Evolutionary conservation across 768 basidiomycete genomes (phyloP).

Genomic region (Tricholoma terreum): DNA sequence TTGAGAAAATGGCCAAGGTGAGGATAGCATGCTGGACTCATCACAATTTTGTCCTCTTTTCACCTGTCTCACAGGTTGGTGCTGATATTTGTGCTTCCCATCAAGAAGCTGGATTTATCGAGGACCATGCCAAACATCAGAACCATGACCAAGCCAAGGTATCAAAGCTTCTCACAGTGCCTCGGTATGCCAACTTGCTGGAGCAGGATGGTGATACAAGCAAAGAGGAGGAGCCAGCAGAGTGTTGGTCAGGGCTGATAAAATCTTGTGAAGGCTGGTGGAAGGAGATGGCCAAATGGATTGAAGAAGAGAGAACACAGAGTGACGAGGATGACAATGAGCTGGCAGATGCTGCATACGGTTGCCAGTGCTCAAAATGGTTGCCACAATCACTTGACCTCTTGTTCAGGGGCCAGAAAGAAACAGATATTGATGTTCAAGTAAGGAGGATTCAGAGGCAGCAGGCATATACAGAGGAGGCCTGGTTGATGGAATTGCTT

Average conservation of each 20-base stretch:
- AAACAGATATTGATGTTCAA: too few relatives aligned
- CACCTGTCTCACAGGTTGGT: constrained; percentile 16
- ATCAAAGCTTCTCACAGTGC: constrained; percentile 17
- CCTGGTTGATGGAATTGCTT: too few relatives aligned
- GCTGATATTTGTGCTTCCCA: constrained; percentile 18
- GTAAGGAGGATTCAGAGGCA: too few relatives aligned
- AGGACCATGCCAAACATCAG: constrained; percentile 7
- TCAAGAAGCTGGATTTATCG: constrained; percentile 11
- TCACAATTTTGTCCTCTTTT: neutral
- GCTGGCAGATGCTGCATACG: too few relatives aligned
- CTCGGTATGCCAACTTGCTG: constrained; percentile 14
- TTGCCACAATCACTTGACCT: too few relatives aligned
- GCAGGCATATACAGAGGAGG: too few relatives aligned
- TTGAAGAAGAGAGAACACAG: constrained; percentile 6
- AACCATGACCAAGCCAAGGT: constrained; percentile 16
- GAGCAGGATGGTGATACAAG: neutral
- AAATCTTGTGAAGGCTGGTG: constrained; percentile 16
- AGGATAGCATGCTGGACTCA: neutral
- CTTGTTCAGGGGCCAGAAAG: too few relatives aligned
- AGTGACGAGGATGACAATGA: constrained; percentile 7
- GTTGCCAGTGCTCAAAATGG: too few relatives aligned
- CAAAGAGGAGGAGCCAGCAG: neutral
- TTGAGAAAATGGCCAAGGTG: constrained; percentile 28
- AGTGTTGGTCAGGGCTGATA: neutral
- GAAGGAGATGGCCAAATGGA: constrained; percentile 20